These are phyloP conservation scores for Fragaria ananassa DNA, from an alignment of 306 rosid species.

Conservation along the genomic window DNA sequence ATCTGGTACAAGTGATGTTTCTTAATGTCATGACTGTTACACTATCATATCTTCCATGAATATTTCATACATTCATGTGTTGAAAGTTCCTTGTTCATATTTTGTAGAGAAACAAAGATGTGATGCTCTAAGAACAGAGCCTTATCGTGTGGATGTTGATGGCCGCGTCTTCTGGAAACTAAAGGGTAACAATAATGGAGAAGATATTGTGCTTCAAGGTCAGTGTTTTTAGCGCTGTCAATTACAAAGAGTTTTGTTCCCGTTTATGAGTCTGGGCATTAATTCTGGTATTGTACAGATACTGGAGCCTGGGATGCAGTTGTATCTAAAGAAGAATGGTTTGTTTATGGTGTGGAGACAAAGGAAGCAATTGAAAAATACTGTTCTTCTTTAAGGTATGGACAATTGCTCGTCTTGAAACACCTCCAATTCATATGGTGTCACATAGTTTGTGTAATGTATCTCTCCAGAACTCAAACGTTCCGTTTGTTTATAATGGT, in stretches of 20 bases:
- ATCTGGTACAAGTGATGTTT: neutral
- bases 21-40: neutral
- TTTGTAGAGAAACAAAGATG: conserved; percentile 26
- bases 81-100: neutral
- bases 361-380: conserved; percentile 34
- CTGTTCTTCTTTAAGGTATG: conserved; percentile 34
- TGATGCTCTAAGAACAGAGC: conserved; percentile 38
- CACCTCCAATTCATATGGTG: neutral
- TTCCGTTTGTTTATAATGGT: neutral
- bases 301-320: conserved; percentile 30
- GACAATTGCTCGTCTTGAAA: neutral
- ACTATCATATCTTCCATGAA: neutral
- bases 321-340: conserved; percentile 36
- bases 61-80: neutral
- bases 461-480: neutral
- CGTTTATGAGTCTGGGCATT: neutral
- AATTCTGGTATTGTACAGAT: conserved; percentile 23
- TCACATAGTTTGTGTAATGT: neutral
- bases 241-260: neutral
- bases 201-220: conserved; percentile 45
- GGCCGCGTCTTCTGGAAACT: conserved; percentile 44
- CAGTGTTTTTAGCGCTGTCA: neutral
- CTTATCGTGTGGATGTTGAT: conserved; percentile 35
- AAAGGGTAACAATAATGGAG: conserved; percentile 26
- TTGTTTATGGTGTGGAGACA: conserved; percentile 28